Evolutionary conservation across 495 filamentous ascomycete species (phyloP).

Genomic region (Margaritispora aquatica): DNA sequence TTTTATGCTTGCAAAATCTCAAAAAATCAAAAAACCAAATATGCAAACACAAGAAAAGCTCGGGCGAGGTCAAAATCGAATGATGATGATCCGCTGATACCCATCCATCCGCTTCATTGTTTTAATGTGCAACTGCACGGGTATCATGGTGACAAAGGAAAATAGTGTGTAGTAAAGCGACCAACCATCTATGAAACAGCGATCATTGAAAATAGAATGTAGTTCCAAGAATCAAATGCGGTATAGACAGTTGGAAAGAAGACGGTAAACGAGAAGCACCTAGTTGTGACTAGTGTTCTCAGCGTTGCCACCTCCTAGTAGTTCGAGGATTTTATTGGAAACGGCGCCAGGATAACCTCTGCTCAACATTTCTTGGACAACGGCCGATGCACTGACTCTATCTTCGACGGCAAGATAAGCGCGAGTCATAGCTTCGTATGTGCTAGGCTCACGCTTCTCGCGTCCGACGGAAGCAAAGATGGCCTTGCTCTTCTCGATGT

Average conservation of each 20-base stretch:
- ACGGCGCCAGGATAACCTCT: constrained; percentile 90
- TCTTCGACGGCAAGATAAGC: constrained; percentile 84
- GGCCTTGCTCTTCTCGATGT: constrained; percentile 68
- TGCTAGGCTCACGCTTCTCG: constrained; percentile 85
- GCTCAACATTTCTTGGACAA: constrained; percentile 86
- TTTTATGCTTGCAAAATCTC: no score
- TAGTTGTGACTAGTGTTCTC: constrained; percentile 13
- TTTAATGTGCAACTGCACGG: constrained; percentile 21
- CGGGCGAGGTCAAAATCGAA: constrained; percentile 6
- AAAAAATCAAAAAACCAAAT: neutral
- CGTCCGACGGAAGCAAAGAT: constrained; percentile 71
- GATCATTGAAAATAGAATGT: neutral
- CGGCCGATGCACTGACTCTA: constrained; percentile 59
- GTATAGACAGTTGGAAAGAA: constrained; percentile 14
- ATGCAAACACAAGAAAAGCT: neutral
- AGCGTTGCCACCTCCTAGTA: constrained; percentile 60
- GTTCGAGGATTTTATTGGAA: constrained; percentile 81
- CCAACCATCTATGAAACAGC: constrained; percentile 16
- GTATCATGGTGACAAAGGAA: constrained; percentile 23
- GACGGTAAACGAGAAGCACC: constrained; percentile 4
- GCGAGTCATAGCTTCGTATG: constrained; percentile 98
- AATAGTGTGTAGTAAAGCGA: constrained; percentile 12
- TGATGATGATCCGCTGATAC: constrained; percentile 14
- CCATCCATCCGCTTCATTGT: constrained; percentile 9
- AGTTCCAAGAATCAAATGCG: constrained; percentile 1